phyloP scores from a whole-genome alignment of 106 monocot species.

The Hemerocallis citrina region DNA sequence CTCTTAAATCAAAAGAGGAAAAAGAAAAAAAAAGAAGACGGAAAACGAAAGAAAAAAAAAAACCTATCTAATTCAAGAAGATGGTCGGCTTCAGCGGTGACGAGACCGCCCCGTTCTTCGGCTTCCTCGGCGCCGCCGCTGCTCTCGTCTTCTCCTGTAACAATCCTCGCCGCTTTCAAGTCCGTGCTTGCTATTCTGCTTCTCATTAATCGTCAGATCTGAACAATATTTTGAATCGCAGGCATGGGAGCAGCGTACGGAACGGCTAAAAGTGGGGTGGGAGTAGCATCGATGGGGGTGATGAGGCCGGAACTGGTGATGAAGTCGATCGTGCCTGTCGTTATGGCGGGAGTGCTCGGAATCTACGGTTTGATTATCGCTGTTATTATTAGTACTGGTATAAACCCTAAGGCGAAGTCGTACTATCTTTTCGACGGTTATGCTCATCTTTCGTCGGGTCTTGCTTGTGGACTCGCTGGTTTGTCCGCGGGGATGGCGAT shows the following conservation, averaged over 20 bases:
- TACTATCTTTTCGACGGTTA: constrained; percentile 84
- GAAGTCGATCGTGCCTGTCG: constrained; percentile 88
- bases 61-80: background rate
- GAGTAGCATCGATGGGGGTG: constrained; percentile 89
- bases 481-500: constrained; percentile 82
- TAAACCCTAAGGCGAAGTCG: constrained; percentile 76
- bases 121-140: constrained; percentile 38
- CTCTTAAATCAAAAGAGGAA: too few relatives aligned
- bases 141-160: constrained; percentile 51
- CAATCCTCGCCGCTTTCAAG: background rate
- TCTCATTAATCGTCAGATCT: background rate
- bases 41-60: too few relatives aligned
- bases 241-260: constrained; percentile 94
- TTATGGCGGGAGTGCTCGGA: constrained; percentile 92
- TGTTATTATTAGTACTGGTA: constrained; percentile 59
- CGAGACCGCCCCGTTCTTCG: constrained; percentile 51
- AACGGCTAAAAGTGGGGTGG: constrained; percentile 85
- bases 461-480: constrained; percentile 79
- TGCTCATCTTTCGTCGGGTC: constrained; percentile 73
- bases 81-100: constrained; percentile 34
- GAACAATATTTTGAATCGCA: constrained; percentile 8
- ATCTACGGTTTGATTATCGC: constrained; percentile 78
- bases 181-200: background rate
- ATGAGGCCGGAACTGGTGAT: constrained; percentile 90
- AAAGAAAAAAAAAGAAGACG: too few relatives aligned